Base-by-base conservation (phyloP, 2,329 filamentous ascomycete genomes). In the Ophiosphaerella korrae region DNA sequence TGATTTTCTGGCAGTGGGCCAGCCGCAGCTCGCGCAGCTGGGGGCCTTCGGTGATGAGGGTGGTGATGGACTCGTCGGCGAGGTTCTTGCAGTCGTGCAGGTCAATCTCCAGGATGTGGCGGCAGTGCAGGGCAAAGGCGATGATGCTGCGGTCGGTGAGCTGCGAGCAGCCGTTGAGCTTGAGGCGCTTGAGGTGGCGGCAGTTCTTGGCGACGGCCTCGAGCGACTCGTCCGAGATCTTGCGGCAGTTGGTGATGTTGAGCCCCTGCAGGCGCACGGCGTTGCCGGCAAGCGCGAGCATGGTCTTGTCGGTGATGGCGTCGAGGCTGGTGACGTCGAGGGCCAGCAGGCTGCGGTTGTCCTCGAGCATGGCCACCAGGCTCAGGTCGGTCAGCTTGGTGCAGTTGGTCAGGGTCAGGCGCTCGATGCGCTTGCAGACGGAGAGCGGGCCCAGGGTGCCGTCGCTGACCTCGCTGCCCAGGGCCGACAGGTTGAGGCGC, bases 51-150 rank as follows among this genome's bases (percentile, higher is more conserved):
- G 84, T 82, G 42, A 99, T 81, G 12, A 99, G 83, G 2, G 88
- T 84, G 0, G 90, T 93, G 42, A 99, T 84, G 0, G 94, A 90
- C 21, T 86, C 83, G 68, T 95, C 94, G 55, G 89, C 89, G 59
- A 99, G 86, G 39, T 86, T 82, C 47, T 80, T 82, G 77, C 94
- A 96, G 63, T 91, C 88, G 63, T 96, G 90, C 12, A 99, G 83
- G 71, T 99, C 94, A 55, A 99, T 96, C 74, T 99, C 94, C 55
- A 99, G 86, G 29, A 99, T 92, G 60, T 96, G 93, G 11, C 87
- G 90, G 71, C 93, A 97, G 74, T 95, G 85, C 39, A 87, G 81
- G 5, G 94, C 93, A 70, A 99, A 95, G 3, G 92, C 89, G 51
- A 90, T 79, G 57, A 97, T 87, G 6, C 92, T 88, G 42, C 82